A percentile compares a stretch with the other conserved stretches of the same genome.
Conservation (phyloP, 163 green algal genomes). For the Scenedesmus sp. region DNA sequence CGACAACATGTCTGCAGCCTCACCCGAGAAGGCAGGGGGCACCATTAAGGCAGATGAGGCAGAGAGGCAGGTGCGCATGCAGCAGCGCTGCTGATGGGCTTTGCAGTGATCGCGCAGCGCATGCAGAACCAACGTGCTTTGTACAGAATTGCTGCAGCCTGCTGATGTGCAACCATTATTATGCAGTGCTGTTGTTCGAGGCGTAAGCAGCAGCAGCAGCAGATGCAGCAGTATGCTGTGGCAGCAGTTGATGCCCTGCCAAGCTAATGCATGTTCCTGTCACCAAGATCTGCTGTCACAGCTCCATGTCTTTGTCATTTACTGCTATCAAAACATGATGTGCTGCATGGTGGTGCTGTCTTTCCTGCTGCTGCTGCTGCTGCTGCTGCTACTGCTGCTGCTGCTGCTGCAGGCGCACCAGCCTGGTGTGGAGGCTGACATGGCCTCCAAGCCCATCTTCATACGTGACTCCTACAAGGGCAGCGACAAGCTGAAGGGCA, state of each 20-base stretch:
- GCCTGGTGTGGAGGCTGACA: slow-evolving; percentile 66
- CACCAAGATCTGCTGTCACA: no score
- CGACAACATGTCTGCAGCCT: slow-evolving; percentile 13
- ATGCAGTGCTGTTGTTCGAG: no score
- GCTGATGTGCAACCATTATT: neutral
- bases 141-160: neutral
- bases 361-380: neutral
- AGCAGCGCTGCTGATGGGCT: neutral
- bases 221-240: no score
- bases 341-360: neutral
- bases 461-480: slow-evolving; percentile 68
- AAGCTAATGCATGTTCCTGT: no score
- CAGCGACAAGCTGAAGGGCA: slow-evolving; percentile 59
- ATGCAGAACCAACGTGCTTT: neutral
- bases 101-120: neutral
- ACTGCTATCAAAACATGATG: no score
- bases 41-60: slow-evolving; percentile 1
- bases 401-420: slow-evolving; percentile 53
- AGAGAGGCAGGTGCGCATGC: slow-evolving; percentile 7
- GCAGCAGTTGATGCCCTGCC: no score
- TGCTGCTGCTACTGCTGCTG: neutral
- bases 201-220: no score
- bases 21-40: slow-evolving; percentile 16
- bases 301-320: no score
- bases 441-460: slow-evolving; percentile 63